Percentiles rank a stretch among this genome's conserved stretches.
phyloP scores from a whole-genome alignment of 2,329 filamentous ascomycete genomes.

The Neurospora crassa region DNA sequence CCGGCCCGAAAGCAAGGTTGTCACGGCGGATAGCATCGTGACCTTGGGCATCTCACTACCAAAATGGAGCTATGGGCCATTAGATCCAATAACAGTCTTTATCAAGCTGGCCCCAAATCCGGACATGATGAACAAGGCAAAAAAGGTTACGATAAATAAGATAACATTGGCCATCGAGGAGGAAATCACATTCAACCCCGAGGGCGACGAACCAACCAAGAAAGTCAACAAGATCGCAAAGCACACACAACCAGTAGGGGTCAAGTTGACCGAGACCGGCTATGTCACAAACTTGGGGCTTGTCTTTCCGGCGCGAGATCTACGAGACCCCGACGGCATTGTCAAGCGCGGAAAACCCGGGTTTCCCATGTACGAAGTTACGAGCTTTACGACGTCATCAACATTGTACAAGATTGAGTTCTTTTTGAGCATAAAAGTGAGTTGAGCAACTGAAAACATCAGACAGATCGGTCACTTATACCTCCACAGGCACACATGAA shows the following conservation, averaged over 20 bases:
- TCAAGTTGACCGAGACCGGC: conserved; percentile 80
- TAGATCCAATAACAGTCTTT: conserved; percentile 92
- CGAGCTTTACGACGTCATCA: conserved; percentile 86
- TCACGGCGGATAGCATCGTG: conserved; percentile 81
- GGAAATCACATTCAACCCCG: conserved; percentile 97
- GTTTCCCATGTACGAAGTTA: conserved; percentile 82
- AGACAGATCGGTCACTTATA: not conserved
- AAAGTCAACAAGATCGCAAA: conserved; percentile 83
- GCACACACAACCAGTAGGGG: conserved; percentile 69
- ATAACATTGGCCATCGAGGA: conserved; percentile 93
- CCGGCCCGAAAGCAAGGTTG: conserved; percentile 78
- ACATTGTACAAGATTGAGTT: conserved; percentile 98
- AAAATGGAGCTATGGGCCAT: conserved; percentile 90
- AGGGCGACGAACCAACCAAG: conserved; percentile 87
- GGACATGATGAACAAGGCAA: conserved; percentile 84
- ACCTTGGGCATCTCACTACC: conserved; percentile 87
- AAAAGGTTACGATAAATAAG: conserved; percentile 84
- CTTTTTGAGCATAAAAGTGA: conserved; percentile 86
- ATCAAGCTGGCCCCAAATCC: conserved; percentile 89
- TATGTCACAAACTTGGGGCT: conserved; percentile 89
- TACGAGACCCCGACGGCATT: conserved; percentile 79
- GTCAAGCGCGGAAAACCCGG: conserved; percentile 74
- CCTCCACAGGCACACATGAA: conserved; percentile 68
- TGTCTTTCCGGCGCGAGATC: conserved; percentile 81
- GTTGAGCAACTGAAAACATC: conserved; percentile 3